phyloP scores from a whole-genome alignment of 208 protist species.

The Trypanosoma rangeli region DNA sequence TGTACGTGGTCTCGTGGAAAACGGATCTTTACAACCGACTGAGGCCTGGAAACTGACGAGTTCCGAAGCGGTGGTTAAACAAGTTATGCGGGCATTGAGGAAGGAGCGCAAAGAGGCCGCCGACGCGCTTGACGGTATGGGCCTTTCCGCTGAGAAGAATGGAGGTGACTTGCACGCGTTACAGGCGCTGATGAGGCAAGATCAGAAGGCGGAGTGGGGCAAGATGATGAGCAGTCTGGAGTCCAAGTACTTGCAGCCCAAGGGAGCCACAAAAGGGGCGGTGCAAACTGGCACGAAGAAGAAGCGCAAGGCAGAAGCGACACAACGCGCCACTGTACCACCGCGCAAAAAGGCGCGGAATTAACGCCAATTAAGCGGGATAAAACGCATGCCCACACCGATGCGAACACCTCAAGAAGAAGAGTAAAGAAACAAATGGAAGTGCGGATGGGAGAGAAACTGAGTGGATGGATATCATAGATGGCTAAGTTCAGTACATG shows the following conservation, averaged over 20 bases:
- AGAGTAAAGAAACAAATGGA: neutral
- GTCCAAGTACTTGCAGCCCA: constrained; percentile 53
- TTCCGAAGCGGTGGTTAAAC: constrained; percentile 30
- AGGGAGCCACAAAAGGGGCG: constrained; percentile 3
- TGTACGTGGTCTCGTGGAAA: constrained; percentile 34
- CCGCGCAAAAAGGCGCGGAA: constrained; percentile 17
- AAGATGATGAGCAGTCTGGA: constrained; percentile 69
- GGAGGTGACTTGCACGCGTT: constrained; percentile 39
- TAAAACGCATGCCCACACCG: neutral
- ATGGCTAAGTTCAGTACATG: neutral
- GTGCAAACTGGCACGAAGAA: constrained; percentile 18
- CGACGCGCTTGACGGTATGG: constrained; percentile 57
- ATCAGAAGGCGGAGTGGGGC: constrained; percentile 51
- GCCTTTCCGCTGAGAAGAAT: constrained; percentile 11
- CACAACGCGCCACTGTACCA: neutral
- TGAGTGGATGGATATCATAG: neutral
- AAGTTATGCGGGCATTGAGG: constrained; percentile 44
- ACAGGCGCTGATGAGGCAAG: constrained; percentile 66
- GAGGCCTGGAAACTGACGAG: constrained; percentile 44
- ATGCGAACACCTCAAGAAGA: neutral
- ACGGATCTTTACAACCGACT: constrained; percentile 33
- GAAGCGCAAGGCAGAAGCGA: constrained; percentile 15
- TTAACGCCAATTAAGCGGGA: neutral
- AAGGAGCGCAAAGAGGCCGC: constrained; percentile 69
- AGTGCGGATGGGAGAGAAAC: neutral